Percentiles rank a stretch among this genome's conserved stretches.
Evolutionary conservation across 768 basidiomycete genomes (phyloP).

Genomic region (Boletus speciosus): DNA sequence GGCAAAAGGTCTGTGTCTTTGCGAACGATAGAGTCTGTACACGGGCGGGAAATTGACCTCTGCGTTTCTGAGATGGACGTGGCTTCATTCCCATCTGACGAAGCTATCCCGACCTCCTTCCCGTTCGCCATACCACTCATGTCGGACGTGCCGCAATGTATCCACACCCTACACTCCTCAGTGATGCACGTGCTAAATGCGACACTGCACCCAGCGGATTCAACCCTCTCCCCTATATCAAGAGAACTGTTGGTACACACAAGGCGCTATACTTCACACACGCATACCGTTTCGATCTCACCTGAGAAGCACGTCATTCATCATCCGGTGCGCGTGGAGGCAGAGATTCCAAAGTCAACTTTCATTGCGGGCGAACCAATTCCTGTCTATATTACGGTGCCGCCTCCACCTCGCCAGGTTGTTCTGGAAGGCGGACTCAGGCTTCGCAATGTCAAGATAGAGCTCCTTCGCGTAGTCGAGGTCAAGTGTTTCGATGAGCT

Average conservation of each 20-base stretch:
- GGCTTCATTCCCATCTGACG: slow-evolving; percentile 41
- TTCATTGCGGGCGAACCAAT: slow-evolving; percentile 73
- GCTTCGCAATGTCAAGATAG: slow-evolving; percentile 76
- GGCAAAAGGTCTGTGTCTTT: slow-evolving; percentile 56
- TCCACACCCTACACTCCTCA: slow-evolving; percentile 72
- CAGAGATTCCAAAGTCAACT: slow-evolving; percentile 67
- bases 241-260: slow-evolving; percentile 68
- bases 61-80: slow-evolving; percentile 53
- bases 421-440: slow-evolving; percentile 69
- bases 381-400: slow-evolving; percentile 76
- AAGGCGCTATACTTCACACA: slow-evolving; percentile 68
- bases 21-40: slow-evolving; percentile 63
- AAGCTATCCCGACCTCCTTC: slow-evolving; percentile 55
- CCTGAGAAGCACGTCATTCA: slow-evolving; percentile 58
- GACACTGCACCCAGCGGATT: slow-evolving; percentile 52
- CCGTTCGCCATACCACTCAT: slow-evolving; percentile 82
- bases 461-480: slow-evolving; percentile 67
- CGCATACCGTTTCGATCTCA: slow-evolving; percentile 49
- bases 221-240: slow-evolving; percentile 37
- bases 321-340: slow-evolving; percentile 63
- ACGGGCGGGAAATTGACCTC: slow-evolving; percentile 64
- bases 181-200: slow-evolving; percentile 70
- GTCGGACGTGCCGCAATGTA: slow-evolving; percentile 78
- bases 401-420: slow-evolving; percentile 64
- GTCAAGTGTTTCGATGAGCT: slow-evolving; percentile 44